phyloP scores from a whole-genome alignment of 371 early-diverging fungal species.

The Coemansia sp. region DNA sequence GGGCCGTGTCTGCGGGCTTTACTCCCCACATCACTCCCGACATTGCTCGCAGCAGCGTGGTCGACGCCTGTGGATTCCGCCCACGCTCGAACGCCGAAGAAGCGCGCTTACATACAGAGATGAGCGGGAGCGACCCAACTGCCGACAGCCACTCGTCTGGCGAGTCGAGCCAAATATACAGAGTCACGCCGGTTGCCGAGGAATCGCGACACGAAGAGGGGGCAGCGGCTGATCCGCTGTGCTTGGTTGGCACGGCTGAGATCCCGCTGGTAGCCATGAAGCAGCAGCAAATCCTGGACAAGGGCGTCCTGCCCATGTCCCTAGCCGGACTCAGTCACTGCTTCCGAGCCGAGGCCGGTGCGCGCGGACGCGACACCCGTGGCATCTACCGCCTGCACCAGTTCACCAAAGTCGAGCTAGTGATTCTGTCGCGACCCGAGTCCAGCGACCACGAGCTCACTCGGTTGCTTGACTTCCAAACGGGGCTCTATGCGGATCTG shows the following conservation, averaged over 20 bases:
- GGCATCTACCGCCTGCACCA: conserved; percentile 94
- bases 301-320: conserved; percentile 64
- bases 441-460: conserved; percentile 68
- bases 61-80: conserved; percentile 89
- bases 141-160: neutral
- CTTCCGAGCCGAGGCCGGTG: conserved; percentile 89
- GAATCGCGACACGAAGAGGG: conserved; percentile 23
- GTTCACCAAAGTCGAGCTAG: conserved; percentile 92
- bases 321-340: conserved; percentile 81
- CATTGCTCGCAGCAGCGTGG: conserved; percentile 74
- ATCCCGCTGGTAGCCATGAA: conserved; percentile 89
- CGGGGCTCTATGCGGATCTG: conserved; percentile 72
- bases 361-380: conserved; percentile 76
- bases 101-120: too few species aligned
- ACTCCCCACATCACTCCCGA: conserved; percentile 82
- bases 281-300: conserved; percentile 42
- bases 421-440: conserved; percentile 70
- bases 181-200: conserved; percentile 59
- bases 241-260: conserved; percentile 89
- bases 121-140: too few species aligned
- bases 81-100: conserved; percentile 56
- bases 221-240: conserved; percentile 57
- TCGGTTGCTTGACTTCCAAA: conserved; percentile 73
- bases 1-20: conserved; percentile 72
- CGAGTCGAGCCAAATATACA: conserved; percentile 86